Percentiles rank a stretch among this genome's conserved stretches.
Conservation (phyloP, 768 basidiomycete species). For the Mycena crocata region DNA sequence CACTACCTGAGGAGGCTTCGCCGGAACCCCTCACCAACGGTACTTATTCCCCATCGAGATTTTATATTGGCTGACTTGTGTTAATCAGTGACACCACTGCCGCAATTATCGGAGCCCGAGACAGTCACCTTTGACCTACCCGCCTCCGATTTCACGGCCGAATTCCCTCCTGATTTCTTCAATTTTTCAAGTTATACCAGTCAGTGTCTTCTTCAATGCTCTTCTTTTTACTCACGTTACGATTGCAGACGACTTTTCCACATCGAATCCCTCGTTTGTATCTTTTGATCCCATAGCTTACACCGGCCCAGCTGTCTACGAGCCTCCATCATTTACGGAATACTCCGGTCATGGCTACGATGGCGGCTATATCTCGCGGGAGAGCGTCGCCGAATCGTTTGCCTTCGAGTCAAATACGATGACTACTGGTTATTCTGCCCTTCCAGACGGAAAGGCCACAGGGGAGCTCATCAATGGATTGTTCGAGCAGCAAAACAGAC, state of each 20-base stretch:
- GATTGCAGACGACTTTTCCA: background rate
- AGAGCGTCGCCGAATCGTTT: slow-evolving; percentile 8
- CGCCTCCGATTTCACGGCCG: no score
- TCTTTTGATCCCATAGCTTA: background rate
- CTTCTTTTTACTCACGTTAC: background rate
- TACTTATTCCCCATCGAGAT: background rate
- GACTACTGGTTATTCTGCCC: slow-evolving; percentile 5
- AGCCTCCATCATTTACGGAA: slow-evolving; percentile 6
- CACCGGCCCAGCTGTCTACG: background rate
- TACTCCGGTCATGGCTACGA: background rate
- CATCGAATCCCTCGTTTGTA: background rate
- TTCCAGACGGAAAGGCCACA: slow-evolving; percentile 12
- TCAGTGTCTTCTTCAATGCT: background rate
- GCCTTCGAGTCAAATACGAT: background rate
- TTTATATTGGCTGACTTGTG: background rate
- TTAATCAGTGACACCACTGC: background rate
- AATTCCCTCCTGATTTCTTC: background rate
- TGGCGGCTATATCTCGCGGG: background rate
- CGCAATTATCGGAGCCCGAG: background rate
- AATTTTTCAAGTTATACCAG: slow-evolving; percentile 2
- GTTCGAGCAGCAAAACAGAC: slow-evolving; percentile 1
- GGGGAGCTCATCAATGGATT: slow-evolving; percentile 3
- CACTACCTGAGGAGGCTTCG: slow-evolving; percentile 10
- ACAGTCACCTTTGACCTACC: slow-evolving; percentile 4
- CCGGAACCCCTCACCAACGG: slow-evolving; percentile 8